phyloP scores from a whole-genome alignment of 2,329 filamentous ascomycete genomes.

The Tolypocladium tropicale region DNA sequence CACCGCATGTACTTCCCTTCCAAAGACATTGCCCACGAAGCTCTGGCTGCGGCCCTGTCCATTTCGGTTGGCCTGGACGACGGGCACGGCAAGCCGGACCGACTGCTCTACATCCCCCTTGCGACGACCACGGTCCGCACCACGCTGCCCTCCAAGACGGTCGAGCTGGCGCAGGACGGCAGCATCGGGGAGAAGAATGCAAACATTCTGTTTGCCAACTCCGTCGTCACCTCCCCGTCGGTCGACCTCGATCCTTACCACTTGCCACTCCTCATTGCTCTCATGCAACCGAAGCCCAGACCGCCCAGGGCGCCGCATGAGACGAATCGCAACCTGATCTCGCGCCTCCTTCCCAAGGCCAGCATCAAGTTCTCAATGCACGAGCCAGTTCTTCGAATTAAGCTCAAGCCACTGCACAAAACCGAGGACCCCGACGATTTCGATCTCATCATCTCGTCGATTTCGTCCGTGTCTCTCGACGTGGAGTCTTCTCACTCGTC shows the following conservation, averaged over 20 bases:
- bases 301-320: conserved; percentile 24
- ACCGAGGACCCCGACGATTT: conserved; percentile 66
- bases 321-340: conserved; percentile 62
- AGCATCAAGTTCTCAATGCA: conserved; percentile 94
- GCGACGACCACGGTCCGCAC: conserved; percentile 91
- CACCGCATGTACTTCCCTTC: conserved; percentile 98
- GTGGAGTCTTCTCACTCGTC: conserved; percentile 91
- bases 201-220: conserved; percentile 92
- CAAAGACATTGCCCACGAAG: conserved; percentile 90
- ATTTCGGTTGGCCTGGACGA: conserved; percentile 89
- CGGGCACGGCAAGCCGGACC: conserved; percentile 73
- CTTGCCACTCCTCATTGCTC: conserved; percentile 70
- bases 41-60: conserved; percentile 81
- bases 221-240: conserved; percentile 91
- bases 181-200: conserved; percentile 77
- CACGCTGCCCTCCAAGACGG: conserved; percentile 86
- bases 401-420: conserved; percentile 67
- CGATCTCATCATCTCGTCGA: conserved; percentile 88
- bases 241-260: conserved; percentile 88
- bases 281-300: conserved; percentile 51
- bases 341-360: conserved; percentile 84
- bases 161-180: conserved; percentile 65
- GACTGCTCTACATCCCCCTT: conserved; percentile 92
- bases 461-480: conserved; percentile 87
- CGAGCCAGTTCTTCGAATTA: conserved; percentile 85